Percentiles rank a stretch among this genome's conserved stretches.
These are phyloP conservation scores for Hirschfeldia incana DNA, from an alignment of 345 rosid genomes.

Conservation along the genomic window DNA sequence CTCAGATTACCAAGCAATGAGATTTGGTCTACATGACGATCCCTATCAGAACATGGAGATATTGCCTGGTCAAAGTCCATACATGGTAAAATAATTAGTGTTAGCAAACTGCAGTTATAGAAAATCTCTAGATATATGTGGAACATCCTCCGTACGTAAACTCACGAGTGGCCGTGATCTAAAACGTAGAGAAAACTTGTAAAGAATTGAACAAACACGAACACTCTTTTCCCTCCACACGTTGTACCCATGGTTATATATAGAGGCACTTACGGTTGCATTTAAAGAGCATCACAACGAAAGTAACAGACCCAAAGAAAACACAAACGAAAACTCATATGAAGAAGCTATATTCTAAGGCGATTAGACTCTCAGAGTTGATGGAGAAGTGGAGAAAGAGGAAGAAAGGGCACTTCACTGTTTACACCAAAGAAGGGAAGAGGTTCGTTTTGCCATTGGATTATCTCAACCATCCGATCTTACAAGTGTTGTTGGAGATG, in stretches of 20 bases:
- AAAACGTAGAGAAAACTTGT: slow-evolving; percentile 1
- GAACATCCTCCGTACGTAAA: not conserved
- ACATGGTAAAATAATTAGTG: not conserved
- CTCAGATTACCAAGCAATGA: not conserved
- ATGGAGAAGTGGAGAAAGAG: slow-evolving; percentile 44
- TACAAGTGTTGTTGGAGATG: slow-evolving; percentile 48
- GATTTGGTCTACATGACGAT: too few relatives aligned
- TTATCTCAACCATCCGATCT: slow-evolving; percentile 50
- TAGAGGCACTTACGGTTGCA: slow-evolving; percentile 11
- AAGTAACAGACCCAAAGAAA: not conserved
- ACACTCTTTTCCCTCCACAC: slow-evolving; percentile 10
- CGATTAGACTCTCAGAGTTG: slow-evolving; percentile 35
- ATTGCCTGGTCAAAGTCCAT: not conserved
- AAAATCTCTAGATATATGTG: slow-evolving; percentile 25
- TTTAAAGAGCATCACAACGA: not conserved
- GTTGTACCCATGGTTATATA: not conserved
- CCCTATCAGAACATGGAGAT: not conserved
- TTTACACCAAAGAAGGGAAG: slow-evolving; percentile 47
- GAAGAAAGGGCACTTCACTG: slow-evolving; percentile 50
- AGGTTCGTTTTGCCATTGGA: slow-evolving; percentile 45
- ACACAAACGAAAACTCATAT: not conserved
- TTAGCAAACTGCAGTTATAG: not conserved
- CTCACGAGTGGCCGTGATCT: slow-evolving; percentile 18
- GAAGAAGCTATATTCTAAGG: slow-evolving; percentile 38
- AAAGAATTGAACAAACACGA: slow-evolving; percentile 6